Base-by-base conservation (phyloP, 768 basidiomycete genomes). In the Russula virescens region DNA sequence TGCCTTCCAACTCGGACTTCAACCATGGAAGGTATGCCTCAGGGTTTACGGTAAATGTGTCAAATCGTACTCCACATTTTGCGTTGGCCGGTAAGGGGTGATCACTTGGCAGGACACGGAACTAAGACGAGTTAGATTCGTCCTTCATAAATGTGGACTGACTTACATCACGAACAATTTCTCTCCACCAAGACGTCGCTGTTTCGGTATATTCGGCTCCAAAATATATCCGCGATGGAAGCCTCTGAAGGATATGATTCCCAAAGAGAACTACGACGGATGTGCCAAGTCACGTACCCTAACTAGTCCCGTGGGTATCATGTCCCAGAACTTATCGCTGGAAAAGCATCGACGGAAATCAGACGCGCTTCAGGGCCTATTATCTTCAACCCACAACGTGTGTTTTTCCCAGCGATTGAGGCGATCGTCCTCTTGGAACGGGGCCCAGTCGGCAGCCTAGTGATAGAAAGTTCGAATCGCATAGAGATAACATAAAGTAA, bases 11-110 rank as follows among this genome's bases (percentile, higher is more conserved):
- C 62, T 78, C 71, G 21, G 71, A 66, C 58, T 77, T 76, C 14
- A 87, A 72, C 78, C 81, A 79, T 2, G 74, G 76, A 31, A 82
- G 73, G 70, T 85, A 86, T 34, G 71, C 65, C 18, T 78, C 75
- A 0, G 83, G 82, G 65, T 83, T 78, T 45, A 83, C 71, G 40
- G 80, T 79, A 66, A 79, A 74, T 0, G 82, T 80, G 52, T 74
- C 71, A 68, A 77, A 85, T 16, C 69, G 71, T 42, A 80, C 72
- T 21, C 81, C 84, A 40, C 68, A 64, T 48, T 68, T 66, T 43
- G 70, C 69, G 34, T 71, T 69, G 13, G 72, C 62, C 5, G 78
- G 79, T 25, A 81, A 48, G 23, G 55, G 60, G 23, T 78, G 74
- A 5, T 71, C 71, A 25, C 35, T 68, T 25, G 70, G 64, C 42